Conservation (phyloP, 164 flowering plant species). For the Stephania yunnanensis region DNA sequence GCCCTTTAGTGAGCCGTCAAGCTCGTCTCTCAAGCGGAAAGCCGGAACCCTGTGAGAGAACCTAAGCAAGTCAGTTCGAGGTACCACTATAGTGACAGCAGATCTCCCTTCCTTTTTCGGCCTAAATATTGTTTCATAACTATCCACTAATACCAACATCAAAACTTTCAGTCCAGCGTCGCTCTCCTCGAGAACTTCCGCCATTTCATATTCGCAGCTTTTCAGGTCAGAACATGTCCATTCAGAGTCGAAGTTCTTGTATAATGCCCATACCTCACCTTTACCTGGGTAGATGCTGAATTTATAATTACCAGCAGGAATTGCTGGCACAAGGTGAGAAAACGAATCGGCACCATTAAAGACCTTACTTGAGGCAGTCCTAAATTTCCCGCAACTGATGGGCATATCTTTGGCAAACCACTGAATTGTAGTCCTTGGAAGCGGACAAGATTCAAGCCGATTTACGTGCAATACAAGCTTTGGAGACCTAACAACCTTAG, state of each 20-base stretch:
- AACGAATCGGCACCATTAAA: conserved; percentile 24
- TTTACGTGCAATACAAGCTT: conserved; percentile 24
- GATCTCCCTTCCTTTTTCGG: conserved; percentile 21
- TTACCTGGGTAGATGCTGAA: conserved; percentile 43
- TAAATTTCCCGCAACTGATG: conserved; percentile 51
- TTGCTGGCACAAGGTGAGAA: conserved; percentile 39
- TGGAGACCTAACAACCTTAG: conserved; percentile 25
- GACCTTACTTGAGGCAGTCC: neutral
- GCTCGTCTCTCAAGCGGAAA: conserved; percentile 26
- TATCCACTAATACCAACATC: conserved; percentile 21
- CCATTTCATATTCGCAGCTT: conserved; percentile 35
- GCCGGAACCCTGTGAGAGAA: conserved; percentile 55
- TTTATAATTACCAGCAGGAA: conserved; percentile 18
- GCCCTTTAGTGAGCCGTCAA: conserved; percentile 20
- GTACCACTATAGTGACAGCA: conserved; percentile 18
- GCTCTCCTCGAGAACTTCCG: conserved; percentile 31
- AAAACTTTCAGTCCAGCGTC: conserved; percentile 18
- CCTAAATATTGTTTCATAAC: conserved; percentile 26
- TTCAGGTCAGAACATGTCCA: conserved; percentile 16
- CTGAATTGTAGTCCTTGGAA: conserved; percentile 18
- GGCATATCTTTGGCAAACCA: conserved; percentile 46
- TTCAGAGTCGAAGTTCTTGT: conserved; percentile 35
- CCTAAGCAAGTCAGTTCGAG: conserved; percentile 23
- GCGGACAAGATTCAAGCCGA: conserved; percentile 33
- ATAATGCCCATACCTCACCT: conserved; percentile 71